Percentiles rank a stretch among this genome's conserved stretches.
These are phyloP conservation scores for Coniella lustricola DNA, from an alignment of 2,329 filamentous ascomycete genomes.

Conservation along the genomic window DNA sequence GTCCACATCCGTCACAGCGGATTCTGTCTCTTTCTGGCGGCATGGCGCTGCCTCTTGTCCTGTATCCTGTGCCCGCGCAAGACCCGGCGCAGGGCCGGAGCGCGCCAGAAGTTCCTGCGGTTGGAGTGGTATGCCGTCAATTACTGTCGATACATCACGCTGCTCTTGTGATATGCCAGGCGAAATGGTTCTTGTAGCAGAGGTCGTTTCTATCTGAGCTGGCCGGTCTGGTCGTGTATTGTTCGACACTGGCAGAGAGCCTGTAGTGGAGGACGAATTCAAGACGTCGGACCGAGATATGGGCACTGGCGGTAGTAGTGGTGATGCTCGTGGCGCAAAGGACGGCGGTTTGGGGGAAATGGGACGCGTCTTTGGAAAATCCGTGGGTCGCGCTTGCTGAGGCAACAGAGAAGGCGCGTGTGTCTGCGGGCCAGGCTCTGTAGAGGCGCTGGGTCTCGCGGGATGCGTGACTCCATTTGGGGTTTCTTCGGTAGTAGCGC, in stretches of 20 bases:
- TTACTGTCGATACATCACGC: slow-evolving; percentile 2
- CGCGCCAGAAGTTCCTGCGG: slow-evolving; percentile 1
- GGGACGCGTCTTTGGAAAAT: slow-evolving; percentile 2
- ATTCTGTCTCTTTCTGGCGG: slow-evolving; percentile 19
- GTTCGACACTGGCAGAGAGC: not conserved
- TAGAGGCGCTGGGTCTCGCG: not conserved
- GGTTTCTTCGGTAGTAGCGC: not conserved
- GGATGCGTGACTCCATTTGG: not conserved
- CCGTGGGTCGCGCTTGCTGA: not conserved
- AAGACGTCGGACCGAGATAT: not conserved
- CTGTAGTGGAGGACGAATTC: not conserved
- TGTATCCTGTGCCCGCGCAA: not conserved
- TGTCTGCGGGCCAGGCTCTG: not conserved
- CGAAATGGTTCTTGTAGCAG: not conserved
- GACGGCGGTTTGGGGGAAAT: slow-evolving; percentile 1
- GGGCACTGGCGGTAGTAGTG: not conserved
- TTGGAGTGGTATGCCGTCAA: slow-evolving; percentile 11
- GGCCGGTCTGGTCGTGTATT: not conserved
- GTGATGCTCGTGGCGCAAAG: not conserved
- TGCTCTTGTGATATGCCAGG: not conserved
- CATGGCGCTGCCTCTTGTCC: not conserved
- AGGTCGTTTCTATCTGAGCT: not conserved
- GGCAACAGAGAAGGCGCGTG: not conserved
- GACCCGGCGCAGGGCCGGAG: not conserved
- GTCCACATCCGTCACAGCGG: slow-evolving; percentile 16